Base-by-base conservation (phyloP, 495 filamentous ascomycete species). In the Aspergillus ellipticus region DNA sequence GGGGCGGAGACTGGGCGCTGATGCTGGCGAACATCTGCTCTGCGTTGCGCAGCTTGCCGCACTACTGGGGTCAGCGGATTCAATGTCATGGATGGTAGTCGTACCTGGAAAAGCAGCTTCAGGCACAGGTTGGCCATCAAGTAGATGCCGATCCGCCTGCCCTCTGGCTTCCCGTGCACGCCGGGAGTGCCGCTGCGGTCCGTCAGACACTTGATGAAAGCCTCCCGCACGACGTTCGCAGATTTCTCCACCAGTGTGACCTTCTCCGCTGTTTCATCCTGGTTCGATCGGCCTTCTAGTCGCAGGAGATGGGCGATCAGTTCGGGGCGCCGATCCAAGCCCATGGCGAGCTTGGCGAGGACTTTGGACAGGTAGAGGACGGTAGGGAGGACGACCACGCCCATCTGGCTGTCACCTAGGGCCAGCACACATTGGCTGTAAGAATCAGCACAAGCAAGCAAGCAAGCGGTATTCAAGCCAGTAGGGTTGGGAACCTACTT, bases 1-100 rank as follows among this genome's bases (percentile, higher is more conserved):
- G 77, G 0, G 89, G 89, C 5, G 92, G 89, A 2, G 89, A 90
- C 58, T 87, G 85, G 33, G 89, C 84, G 58, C 83, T 86, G 63
- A 97, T 90, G 62, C 95, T 96, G 57, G 85, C 87, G 67, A 96
- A 92, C 69, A 97, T 89, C 57, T 91, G 89, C 48, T 89, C 85
- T 11, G 89, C 92, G 37, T 77, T 80, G n/a, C 80, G 75, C 26
- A 81, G 68, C 58, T 82, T 83, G 9, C 77, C 75, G 52, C 80
- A 82, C 74, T 80, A 53, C 16, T 16, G 3, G 4, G 24, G 45
- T 48, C n/a, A 48, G 43, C 20, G 17, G 7, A n/a, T 7, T 16
- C 1, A 5, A 17, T 16, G 42, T 8, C 24, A 49, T 35, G n/a
- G 55, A 62, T 42, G 57, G 41, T 26, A 42, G 37, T 49, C 70